Percentiles rank a stretch among this genome's conserved stretches.
phyloP scores from a whole-genome alignment of 192 early-diverging fungal species.

The Coemansia sp. region DNA sequence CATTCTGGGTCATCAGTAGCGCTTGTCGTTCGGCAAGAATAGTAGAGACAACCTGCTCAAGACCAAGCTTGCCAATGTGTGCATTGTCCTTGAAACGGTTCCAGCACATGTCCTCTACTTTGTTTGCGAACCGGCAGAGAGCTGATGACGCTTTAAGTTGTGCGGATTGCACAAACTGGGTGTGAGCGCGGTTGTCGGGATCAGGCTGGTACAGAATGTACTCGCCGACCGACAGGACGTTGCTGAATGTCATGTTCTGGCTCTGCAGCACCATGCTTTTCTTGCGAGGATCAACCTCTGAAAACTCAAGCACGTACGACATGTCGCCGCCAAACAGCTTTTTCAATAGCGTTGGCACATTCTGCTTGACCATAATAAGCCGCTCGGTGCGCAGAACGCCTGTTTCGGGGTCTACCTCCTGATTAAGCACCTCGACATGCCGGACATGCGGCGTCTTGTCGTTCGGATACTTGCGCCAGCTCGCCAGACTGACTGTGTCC shows the following conservation, averaged over 20 bases:
- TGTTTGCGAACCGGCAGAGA: conserved; percentile 63
- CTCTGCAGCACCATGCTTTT: conserved; percentile 74
- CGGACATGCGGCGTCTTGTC: conserved; percentile 86
- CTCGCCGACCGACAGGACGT: conserved; percentile 83
- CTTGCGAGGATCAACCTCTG: conserved; percentile 77
- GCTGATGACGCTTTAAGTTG: conserved; percentile 76
- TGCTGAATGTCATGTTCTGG: conserved; percentile 83
- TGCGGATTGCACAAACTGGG: conserved; percentile 81
- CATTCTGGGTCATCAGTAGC: conserved; percentile 22
- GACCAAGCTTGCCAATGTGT: conserved; percentile 74
- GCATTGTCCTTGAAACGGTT: conserved; percentile 91
- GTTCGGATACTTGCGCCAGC: conserved; percentile 99
- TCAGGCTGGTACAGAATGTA: conserved; percentile 75
- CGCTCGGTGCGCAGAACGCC: conserved; percentile 88
- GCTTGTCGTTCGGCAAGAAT: conserved; percentile 52
- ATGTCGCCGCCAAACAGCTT: conserved; percentile 69
- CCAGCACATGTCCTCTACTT: conserved; percentile 84
- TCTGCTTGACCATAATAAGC: conserved; percentile 85
- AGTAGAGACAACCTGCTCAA: conserved; percentile 72
- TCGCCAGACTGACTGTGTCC: conserved; percentile 78
- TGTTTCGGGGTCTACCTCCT: conserved; percentile 75
- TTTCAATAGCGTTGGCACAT: conserved; percentile 74
- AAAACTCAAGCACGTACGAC: conserved; percentile 89
- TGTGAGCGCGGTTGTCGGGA: conserved; percentile 57
- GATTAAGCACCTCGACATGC: conserved; percentile 85